phyloP scores from a whole-genome alignment of 345 rosid genomes.

The Stellera chamaejasme region DNA sequence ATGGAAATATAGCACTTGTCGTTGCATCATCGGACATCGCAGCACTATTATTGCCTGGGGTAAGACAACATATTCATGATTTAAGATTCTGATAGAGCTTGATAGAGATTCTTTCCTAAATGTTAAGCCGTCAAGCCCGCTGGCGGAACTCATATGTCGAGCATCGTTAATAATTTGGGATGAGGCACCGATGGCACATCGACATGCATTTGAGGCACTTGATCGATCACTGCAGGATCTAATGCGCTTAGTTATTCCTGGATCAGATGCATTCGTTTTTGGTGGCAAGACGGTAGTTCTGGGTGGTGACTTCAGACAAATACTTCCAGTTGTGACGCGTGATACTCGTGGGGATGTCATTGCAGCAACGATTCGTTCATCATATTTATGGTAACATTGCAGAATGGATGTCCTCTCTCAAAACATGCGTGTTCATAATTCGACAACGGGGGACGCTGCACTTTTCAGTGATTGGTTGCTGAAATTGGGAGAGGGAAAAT shows the following conservation, averaged over 20 bases:
- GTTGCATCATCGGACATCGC: background rate
- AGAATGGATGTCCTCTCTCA: too few relatives aligned
- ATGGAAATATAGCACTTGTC: background rate
- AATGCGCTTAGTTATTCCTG: background rate
- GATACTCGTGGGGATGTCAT: too few relatives aligned
- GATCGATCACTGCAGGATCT: background rate
- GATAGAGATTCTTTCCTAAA: background rate
- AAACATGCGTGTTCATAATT: too few relatives aligned
- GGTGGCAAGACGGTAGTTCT: background rate
- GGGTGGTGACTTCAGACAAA: too few relatives aligned
- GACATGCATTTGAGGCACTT: background rate
- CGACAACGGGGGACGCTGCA: too few relatives aligned
- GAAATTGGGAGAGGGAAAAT: too few relatives aligned
- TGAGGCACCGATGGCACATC: background rate
- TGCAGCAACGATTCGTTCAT: too few relatives aligned
- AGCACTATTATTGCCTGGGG: background rate
- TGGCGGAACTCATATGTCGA: background rate
- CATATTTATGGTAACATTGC: too few relatives aligned
- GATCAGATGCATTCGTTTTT: background rate
- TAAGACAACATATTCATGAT: too few relatives aligned
- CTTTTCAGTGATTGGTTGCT: too few relatives aligned
- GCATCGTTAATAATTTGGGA: background rate
- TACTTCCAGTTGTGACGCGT: too few relatives aligned
- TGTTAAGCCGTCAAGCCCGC: background rate
- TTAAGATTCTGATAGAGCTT: background rate